Evolutionary conservation across 2,329 filamentous ascomycete genomes (phyloP).

Genomic region (Helicocarpus griseus): DNA sequence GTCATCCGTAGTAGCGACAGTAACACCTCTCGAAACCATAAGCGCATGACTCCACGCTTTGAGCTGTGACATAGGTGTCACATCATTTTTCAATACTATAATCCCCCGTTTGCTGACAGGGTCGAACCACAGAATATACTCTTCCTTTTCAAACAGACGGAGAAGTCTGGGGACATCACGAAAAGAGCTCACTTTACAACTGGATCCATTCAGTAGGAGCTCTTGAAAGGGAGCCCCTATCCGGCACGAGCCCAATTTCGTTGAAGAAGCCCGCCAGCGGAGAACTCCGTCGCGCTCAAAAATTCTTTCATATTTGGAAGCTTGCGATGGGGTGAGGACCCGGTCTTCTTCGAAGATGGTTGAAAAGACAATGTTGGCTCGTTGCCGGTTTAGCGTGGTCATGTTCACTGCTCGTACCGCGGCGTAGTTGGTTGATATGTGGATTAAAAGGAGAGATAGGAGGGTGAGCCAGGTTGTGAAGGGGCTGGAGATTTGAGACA

Average conservation of each 20-base stretch:
- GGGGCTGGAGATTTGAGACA: slow-evolving; percentile 63
- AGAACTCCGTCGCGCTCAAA: slow-evolving; percentile 59
- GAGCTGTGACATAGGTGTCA: slow-evolving; percentile 42
- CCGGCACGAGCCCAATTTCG: slow-evolving; percentile 43
- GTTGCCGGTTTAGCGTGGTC: slow-evolving; percentile 74
- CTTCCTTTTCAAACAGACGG: slow-evolving; percentile 40
- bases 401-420: slow-evolving; percentile 79
- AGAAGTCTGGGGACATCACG: slow-evolving; percentile 38
- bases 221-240: slow-evolving; percentile 42
- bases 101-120: slow-evolving; percentile 33
- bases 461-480: slow-evolving; percentile 65
- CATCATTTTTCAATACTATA: slow-evolving; percentile 56
- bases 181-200: slow-evolving; percentile 14
- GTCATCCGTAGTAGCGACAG: neutral
- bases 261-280: slow-evolving; percentile 35
- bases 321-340: slow-evolving; percentile 52
- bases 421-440: slow-evolving; percentile 75
- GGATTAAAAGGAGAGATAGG: slow-evolving; percentile 60
- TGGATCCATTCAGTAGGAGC: slow-evolving; percentile 17
- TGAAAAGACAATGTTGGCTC: slow-evolving; percentile 68
- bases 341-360: slow-evolving; percentile 37
- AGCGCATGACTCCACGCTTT: slow-evolving; percentile 56
- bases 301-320: slow-evolving; percentile 49
- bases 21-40: slow-evolving; percentile 29
- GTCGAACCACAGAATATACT: slow-evolving; percentile 55